Conservation (phyloP, 2,329 filamentous ascomycete genomes). For the Grosmannia penicillata region DNA sequence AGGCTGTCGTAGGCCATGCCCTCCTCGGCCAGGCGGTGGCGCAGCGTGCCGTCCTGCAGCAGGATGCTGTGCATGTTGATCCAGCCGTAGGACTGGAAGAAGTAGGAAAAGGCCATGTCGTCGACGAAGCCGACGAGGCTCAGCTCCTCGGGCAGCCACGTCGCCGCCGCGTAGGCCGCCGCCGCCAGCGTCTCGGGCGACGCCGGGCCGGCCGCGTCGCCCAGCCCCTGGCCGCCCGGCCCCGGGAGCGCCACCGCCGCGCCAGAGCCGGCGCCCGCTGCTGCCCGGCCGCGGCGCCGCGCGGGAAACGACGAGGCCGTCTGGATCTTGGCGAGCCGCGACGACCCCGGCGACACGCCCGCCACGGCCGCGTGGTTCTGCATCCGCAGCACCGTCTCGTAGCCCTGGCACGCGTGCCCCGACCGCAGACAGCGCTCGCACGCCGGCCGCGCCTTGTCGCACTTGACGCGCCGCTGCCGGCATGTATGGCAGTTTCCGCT, state of each 20-base stretch:
- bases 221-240: no score
- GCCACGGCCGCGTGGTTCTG: constrained; percentile 13
- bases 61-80: constrained; percentile 16
- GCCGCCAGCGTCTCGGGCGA: no score
- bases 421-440: constrained; percentile 13
- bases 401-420: constrained; percentile 14
- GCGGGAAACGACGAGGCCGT: constrained; percentile 10
- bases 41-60: constrained; percentile 12
- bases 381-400: constrained; percentile 14
- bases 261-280: no score
- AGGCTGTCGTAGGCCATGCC: constrained; percentile 11
- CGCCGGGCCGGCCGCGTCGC: no score
- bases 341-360: constrained; percentile 11
- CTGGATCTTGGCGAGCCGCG: constrained; percentile 12
- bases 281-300: no score
- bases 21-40: constrained; percentile 8
- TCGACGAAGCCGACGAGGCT: constrained; percentile 13
- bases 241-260: no score
- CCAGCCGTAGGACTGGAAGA: constrained; percentile 15
- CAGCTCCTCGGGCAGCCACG: constrained; percentile 5
- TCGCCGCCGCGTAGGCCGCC: neutral
- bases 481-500: constrained; percentile 17
- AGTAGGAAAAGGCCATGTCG: constrained; percentile 15
- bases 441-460: constrained; percentile 17
- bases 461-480: constrained; percentile 15